Evolutionary conservation across 768 basidiomycete genomes (phyloP).

Genomic region (Suillus tomentosus): DNA sequence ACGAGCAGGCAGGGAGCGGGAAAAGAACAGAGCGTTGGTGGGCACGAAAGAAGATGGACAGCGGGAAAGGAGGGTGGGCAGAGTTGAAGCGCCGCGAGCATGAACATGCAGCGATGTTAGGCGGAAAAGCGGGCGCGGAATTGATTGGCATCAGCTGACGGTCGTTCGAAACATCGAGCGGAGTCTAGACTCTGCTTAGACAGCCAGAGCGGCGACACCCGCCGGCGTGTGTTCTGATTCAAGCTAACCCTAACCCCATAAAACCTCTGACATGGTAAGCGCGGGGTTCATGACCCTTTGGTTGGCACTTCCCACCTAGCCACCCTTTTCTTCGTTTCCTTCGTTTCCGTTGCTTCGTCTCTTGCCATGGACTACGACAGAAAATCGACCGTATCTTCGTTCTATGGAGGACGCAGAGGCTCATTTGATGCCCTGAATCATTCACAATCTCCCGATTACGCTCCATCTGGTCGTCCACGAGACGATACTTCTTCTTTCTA

Average conservation of each 20-base stretch:
- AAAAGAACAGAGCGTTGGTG: too few species aligned
- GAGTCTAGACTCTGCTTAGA: too few species aligned
- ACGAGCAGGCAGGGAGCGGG: too few species aligned
- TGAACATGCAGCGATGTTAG: too few species aligned
- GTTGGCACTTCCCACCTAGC: constrained; percentile 18
- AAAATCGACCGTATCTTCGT: constrained; percentile 79
- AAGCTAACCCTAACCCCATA: constrained; percentile 30
- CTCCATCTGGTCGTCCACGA: constrained; percentile 41
- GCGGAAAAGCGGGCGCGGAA: too few species aligned
- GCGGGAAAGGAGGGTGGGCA: too few species aligned
- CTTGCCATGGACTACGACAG: constrained; percentile 70
- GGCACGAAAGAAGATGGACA: too few species aligned
- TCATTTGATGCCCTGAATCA: constrained; percentile 62
- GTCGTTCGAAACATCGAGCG: too few species aligned
- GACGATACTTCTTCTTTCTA: constrained; percentile 78
- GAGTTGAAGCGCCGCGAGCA: too few species aligned
- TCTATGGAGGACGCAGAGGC: constrained; percentile 63
- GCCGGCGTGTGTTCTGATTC: background rate
- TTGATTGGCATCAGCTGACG: too few species aligned
- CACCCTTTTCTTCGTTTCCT: constrained; percentile 10
- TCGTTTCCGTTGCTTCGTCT: constrained; percentile 7
- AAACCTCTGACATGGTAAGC: constrained; percentile 5
- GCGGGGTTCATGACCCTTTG: background rate
- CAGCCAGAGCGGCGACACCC: too few species aligned
- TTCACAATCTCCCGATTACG: constrained; percentile 37